Evolutionary conservation across 257 asterid genomes (phyloP), one percentile per base, ranked within the genome.

Genomic region (Salvia rosmarinus): DNA sequence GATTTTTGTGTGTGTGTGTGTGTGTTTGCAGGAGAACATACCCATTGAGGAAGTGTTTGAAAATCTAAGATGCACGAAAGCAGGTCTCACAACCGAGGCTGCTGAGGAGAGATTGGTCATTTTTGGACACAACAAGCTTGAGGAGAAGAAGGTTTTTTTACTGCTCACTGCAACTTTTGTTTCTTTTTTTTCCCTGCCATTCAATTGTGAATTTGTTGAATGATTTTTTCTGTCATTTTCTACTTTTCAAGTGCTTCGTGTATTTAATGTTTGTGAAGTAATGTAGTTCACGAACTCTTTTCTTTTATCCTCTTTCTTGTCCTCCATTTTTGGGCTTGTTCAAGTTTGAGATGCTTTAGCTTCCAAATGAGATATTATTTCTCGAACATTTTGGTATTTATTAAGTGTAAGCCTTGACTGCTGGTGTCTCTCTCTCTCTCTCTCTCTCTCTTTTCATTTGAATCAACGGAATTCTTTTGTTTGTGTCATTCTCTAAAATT

Each of bases 1-100:
- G 46, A 7, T 50, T 68, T 64, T 16, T 6, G 21, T 55, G 37
- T 71, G 21, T 65, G 58, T 47, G 19, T 28, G 17, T 64, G 72
- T n/a, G 28, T 79, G 64, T 74, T 72, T 83, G 77, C 85, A 94
- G 99, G 99, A 94, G 70, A 94, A 94, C 77, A 91, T 94, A 55
- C 97, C 99, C 68, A 87, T 91, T 69, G 97, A 91, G 73, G 99
- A 94, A 68, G 99, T 94, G 72, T 88, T 94, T 62, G 99, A 91
- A 80, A 94, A 89, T 89, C 81, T 94, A 79, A 84, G 99, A 86
- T 94, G 99, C 83, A 87, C 95, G 21, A 88, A 67, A 76, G 97
- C 89, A 51, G 99, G 99, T 72, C 97, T 94, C 64, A 75, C 96
- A 3, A 42, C 79, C 46, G 83, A 80, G 49, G 90, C 90, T 79